Evolutionary conservation across 2,329 filamentous ascomycete species (phyloP).

Genomic region (Aspergillus udagawae): DNA sequence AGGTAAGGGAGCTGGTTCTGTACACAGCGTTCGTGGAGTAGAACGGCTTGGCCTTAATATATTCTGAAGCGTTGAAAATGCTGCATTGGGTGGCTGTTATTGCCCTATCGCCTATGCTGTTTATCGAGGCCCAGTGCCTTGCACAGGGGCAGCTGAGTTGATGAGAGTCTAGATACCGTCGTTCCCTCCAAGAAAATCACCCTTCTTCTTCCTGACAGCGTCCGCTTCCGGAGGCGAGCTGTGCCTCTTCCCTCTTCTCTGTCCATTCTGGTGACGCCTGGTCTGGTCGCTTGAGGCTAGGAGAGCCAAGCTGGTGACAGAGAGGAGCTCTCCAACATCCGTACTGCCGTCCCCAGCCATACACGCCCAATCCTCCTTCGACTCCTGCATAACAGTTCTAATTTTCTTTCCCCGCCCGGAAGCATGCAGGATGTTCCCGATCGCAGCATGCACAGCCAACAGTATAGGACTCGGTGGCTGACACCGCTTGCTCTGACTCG

Average conservation of each 20-base stretch:
- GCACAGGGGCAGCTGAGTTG: neutral
- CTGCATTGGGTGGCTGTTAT: neutral
- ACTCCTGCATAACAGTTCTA: slow-evolving; percentile 5
- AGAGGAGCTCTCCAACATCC: slow-evolving; percentile 13
- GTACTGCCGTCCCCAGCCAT: slow-evolving; percentile 11
- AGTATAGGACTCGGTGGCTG: slow-evolving; percentile 14
- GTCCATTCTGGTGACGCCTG: neutral
- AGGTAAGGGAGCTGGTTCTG: too few species aligned
- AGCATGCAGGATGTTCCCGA: slow-evolving; percentile 17
- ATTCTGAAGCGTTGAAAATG: neutral
- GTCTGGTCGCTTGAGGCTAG: neutral
- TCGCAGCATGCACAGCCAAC: slow-evolving; percentile 16
- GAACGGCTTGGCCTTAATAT: neutral
- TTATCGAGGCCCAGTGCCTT: neutral
- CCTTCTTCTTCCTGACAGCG: neutral
- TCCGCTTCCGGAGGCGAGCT: neutral
- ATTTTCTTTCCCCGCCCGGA: slow-evolving; percentile 16
- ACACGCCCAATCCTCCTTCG: slow-evolving; percentile 8
- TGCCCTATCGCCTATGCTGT: neutral
- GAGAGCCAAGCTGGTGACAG: slow-evolving; percentile 11
- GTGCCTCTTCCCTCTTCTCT: neutral
- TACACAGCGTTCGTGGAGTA: too few species aligned
- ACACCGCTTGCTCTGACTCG: slow-evolving; percentile 10
- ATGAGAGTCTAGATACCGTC: neutral
- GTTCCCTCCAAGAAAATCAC: neutral